These are phyloP conservation scores for Taxillus chinensis DNA, from an alignment of 164 flowering plant species.

Conservation along the genomic window DNA sequence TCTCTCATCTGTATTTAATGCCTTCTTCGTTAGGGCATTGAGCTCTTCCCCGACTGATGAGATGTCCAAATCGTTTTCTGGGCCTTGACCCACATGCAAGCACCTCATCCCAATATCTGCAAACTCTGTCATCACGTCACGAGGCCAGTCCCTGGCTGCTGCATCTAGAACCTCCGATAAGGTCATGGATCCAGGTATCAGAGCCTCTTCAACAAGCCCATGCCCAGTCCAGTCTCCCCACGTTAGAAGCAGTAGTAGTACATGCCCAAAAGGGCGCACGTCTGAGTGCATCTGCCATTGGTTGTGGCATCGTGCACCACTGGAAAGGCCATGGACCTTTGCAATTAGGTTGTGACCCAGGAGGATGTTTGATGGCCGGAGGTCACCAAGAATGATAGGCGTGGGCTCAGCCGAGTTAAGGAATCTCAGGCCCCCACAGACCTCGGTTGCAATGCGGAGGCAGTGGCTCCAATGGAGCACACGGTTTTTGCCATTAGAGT, in stretches of 20 bases:
- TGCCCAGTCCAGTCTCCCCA: conserved; percentile 40
- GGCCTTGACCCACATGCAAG: conserved; percentile 8
- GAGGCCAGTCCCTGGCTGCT: conserved; percentile 51
- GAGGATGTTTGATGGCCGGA: conserved; percentile 43
- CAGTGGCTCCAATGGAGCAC: conserved; percentile 43
- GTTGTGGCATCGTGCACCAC: conserved; percentile 10
- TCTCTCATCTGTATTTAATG: conserved; percentile 16
- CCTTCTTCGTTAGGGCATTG: conserved; percentile 23
- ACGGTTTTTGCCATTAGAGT: conserved; percentile 13
- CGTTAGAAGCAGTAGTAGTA: conserved; percentile 45
- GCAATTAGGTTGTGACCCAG: conserved; percentile 43
- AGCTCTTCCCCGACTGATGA: conserved; percentile 22
- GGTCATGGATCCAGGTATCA: conserved; percentile 10
- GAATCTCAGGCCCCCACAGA: conserved; percentile 35
- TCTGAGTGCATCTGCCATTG: conserved; percentile 21
- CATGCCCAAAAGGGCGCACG: conserved; percentile 34
- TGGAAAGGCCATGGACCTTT: conserved; percentile 28
- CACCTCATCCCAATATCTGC: conserved; percentile 35
- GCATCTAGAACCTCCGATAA: conserved; percentile 26
- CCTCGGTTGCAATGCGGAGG: conserved; percentile 41
- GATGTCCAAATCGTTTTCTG: conserved; percentile 8
- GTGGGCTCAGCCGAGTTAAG: conserved; percentile 47
- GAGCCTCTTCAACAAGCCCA: conserved; percentile 19
- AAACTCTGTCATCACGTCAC: conserved; percentile 40
- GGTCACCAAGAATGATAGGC: conserved; percentile 34